phyloP scores from a whole-genome alignment of 2,329 filamentous ascomycete genomes.

The Trichoderma sp. region DNA sequence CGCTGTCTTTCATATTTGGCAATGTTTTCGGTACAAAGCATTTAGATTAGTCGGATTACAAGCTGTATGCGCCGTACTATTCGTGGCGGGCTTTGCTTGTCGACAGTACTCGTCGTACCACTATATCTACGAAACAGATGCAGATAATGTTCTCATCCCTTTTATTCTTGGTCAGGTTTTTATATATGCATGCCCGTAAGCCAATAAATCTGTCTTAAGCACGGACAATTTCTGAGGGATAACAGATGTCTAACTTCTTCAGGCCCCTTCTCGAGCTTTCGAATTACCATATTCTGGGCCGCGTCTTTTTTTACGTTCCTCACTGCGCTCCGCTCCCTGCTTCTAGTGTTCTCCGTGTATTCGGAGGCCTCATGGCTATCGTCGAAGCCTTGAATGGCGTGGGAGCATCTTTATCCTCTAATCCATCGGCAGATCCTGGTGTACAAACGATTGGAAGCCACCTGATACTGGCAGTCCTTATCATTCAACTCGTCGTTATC shows the following conservation, averaged over 20 bases:
- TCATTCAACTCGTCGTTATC: conserved; percentile 12
- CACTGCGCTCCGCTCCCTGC: conserved; percentile 12
- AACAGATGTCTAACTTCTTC: background rate
- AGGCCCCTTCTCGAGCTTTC: conserved; percentile 12
- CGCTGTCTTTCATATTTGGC: conserved; percentile 5
- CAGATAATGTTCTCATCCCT: background rate
- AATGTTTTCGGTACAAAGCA: conserved; percentile 3
- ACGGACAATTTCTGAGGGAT: background rate
- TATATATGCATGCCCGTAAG: conserved; percentile 11
- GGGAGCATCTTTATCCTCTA: conserved; percentile 1
- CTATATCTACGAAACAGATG: background rate
- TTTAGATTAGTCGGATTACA: conserved; percentile 7
- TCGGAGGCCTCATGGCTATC: conserved; percentile 6
- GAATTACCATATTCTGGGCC: conserved; percentile 14
- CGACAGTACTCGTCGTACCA: conserved; percentile 5
- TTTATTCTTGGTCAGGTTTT: conserved; percentile 11
- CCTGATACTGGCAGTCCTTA: background rate
- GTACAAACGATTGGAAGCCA: background rate
- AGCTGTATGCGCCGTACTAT: background rate
- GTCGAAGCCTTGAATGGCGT: conserved; percentile 15
- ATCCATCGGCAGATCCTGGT: background rate
- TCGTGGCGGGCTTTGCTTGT: background rate
- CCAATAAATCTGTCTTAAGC: background rate
- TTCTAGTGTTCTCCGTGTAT: background rate
- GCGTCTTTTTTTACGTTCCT: conserved; percentile 5